Evolutionary conservation across 306 rosid species (phyloP).

Genomic region (Cicer pinnatifidum): DNA sequence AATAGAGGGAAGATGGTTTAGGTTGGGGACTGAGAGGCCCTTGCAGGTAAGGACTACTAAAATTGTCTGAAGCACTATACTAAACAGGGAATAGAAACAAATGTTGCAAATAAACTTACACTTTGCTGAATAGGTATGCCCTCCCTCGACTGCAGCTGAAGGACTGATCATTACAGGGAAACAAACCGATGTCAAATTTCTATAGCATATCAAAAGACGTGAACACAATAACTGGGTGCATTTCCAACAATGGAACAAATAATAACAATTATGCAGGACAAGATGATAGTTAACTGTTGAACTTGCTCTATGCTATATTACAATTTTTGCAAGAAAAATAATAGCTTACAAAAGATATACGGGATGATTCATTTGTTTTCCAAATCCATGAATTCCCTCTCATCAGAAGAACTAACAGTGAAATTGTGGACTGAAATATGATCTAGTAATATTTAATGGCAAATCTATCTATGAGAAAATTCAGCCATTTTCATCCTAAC

Average conservation of each 20-base stretch:
- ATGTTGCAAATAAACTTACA: conserved; percentile 63
- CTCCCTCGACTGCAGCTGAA: conserved; percentile 79
- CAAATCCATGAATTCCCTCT: conserved; percentile 15
- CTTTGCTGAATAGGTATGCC: conserved; percentile 82
- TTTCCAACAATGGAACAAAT: conserved; percentile 13
- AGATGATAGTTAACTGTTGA: conserved; percentile 17
- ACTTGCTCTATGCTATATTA: neutral
- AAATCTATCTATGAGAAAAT: conserved; percentile 26
- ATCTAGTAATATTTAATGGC: neutral
- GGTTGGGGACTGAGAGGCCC: neutral
- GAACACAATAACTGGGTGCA: neutral
- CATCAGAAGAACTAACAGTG: neutral
- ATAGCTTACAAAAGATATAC: conserved; percentile 9
- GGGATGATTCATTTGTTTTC: neutral
- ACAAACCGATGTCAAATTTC: conserved; percentile 49
- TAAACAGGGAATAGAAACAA: conserved; percentile 10
- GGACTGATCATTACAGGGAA: conserved; percentile 56
- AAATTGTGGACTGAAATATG: neutral
- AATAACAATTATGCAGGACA: conserved; percentile 28
- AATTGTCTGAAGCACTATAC: conserved; percentile 24
- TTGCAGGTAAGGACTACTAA: neutral
- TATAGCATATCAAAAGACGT: conserved; percentile 3
- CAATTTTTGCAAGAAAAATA: neutral
- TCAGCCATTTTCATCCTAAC: neutral
- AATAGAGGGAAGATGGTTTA: conserved; percentile 20